Base-by-base conservation (phyloP, 208 protist species). In the Spongospora subterranea region DNA sequence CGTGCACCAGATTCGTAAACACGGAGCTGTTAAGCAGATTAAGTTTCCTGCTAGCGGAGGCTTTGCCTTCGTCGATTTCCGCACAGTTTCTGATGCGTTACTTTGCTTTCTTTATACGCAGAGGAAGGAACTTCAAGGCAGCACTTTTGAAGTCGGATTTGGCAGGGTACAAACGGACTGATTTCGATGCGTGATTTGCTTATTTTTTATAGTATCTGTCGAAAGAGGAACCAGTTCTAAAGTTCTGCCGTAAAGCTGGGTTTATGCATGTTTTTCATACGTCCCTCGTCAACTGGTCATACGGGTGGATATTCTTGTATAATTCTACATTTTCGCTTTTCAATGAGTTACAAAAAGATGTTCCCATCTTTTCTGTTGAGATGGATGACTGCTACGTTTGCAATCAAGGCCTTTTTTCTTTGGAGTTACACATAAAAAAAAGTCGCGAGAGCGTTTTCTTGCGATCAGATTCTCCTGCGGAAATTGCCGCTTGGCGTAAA, bases 201-300 rank as follows among this genome's bases (percentile, higher is more conserved):
- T 6, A 60, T 60, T 60, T 24, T 60, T 60, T 60, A 29, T 29
- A 60, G 71, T 82, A 82, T 43, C 6, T 82, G 6, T n/a, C 71
- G 13, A 6, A n/a, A 43, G n/a, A 82, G 6, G 71, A 82, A 6
- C 71, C 71, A 17, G 6, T 82, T 35, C 71, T 82, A 17, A 43
- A 6, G 6, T 35, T n/a, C 6, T 82, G 71, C 71, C 17, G 40
- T 45, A 6, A n/a, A 35, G 71, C 71, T 43, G 71, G 71, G 13
- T 82, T 82, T 43, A 6, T 82, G 6, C 71, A 82, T 82, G n/a
- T 82, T 43, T 82, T 82, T n/a, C 71, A 82, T 82, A 6, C 71
- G 35, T 43, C 71, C 11, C 6, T 82, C 17, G 40, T n/a, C 6
- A 43, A 35, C n/a, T 82, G 71, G 71, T 20, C n/a, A 82, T 82